Evolutionary conservation across 2,329 filamentous ascomycete species (phyloP).

Genomic region (Nothopassalora personata): DNA sequence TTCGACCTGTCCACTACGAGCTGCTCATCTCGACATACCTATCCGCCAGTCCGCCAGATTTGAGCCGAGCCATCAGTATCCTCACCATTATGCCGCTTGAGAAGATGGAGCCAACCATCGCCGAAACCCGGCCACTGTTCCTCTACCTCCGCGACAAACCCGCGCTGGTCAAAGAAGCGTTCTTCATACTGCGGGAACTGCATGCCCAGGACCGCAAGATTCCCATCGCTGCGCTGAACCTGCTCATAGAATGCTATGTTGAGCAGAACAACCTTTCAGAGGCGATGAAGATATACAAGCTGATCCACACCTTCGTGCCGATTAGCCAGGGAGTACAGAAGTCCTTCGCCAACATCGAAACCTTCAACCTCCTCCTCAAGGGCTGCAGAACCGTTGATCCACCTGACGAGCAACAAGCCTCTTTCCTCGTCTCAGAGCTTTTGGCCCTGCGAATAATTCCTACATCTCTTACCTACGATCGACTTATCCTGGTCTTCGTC

Average conservation of each 20-base stretch:
- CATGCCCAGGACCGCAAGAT: conserved; percentile 46
- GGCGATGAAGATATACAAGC: conserved; percentile 58
- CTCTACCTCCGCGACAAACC: conserved; percentile 48
- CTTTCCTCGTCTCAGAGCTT: conserved; percentile 61
- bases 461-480: conserved; percentile 57
- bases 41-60: conserved; percentile 46
- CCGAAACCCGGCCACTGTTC: conserved; percentile 61
- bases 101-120: conserved; percentile 52
- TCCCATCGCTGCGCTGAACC: conserved; percentile 48
- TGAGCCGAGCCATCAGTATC: conserved; percentile 62
- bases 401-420: conserved; percentile 49
- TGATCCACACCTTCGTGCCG: conserved; percentile 45
- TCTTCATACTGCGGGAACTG: conserved; percentile 54
- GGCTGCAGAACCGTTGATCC: conserved; percentile 24
- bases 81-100: conserved; percentile 68
- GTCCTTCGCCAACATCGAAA: conserved; percentile 40
- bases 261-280: conserved; percentile 41
- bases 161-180: conserved; percentile 47
- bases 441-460: conserved; percentile 50
- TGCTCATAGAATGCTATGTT: conserved; percentile 50
- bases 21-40: conserved; percentile 68
- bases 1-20: conserved; percentile 71
- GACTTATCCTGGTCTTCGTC: conserved; percentile 53
- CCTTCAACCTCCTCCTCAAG: conserved; percentile 54
- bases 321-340: conserved; percentile 17